Evolutionary conservation across 192 early-diverging fungal genomes (phyloP).

Genomic region (Linnemannia exigua): DNA sequence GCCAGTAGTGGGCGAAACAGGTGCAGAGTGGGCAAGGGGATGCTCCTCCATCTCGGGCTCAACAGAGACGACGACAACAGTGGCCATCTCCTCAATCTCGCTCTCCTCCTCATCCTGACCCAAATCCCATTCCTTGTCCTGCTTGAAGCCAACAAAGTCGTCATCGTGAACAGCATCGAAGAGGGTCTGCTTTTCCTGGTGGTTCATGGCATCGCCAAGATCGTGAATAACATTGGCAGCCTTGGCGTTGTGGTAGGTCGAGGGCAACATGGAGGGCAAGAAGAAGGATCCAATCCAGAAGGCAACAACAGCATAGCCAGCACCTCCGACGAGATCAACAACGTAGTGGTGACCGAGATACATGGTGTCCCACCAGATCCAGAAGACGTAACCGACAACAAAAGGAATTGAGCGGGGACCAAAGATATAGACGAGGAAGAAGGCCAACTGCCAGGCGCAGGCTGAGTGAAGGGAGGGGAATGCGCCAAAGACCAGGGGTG

Average conservation of each 20-base stretch:
- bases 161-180: constrained; percentile 43
- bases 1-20: constrained; percentile 31
- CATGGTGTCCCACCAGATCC: constrained; percentile 88
- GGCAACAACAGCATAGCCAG: constrained; percentile 71
- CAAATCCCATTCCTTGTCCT: constrained; percentile 21
- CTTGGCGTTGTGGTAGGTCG: constrained; percentile 49
- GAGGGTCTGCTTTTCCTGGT: constrained; percentile 48
- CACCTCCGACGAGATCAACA: constrained; percentile 77
- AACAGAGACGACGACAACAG: constrained; percentile 32
- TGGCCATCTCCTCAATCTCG: constrained; percentile 28
- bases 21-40: constrained; percentile 21
- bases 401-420: constrained; percentile 62
- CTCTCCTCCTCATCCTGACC: constrained; percentile 24
- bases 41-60: constrained; percentile 38
- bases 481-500: constrained; percentile 82
- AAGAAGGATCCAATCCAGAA: constrained; percentile 65
- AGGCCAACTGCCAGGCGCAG: constrained; percentile 73
- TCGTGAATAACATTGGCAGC: constrained; percentile 52
- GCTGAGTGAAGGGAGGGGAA: constrained; percentile 83
- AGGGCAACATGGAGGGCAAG: constrained; percentile 62
- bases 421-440: constrained; percentile 68
- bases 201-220: constrained; percentile 46
- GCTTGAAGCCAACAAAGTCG: constrained; percentile 47
- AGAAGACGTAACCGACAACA: constrained; percentile 68
- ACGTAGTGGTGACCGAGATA: constrained; percentile 84